Conservation (phyloP, 2,329 filamentous ascomycete genomes). For the Chrysoporthe puriensis region DNA sequence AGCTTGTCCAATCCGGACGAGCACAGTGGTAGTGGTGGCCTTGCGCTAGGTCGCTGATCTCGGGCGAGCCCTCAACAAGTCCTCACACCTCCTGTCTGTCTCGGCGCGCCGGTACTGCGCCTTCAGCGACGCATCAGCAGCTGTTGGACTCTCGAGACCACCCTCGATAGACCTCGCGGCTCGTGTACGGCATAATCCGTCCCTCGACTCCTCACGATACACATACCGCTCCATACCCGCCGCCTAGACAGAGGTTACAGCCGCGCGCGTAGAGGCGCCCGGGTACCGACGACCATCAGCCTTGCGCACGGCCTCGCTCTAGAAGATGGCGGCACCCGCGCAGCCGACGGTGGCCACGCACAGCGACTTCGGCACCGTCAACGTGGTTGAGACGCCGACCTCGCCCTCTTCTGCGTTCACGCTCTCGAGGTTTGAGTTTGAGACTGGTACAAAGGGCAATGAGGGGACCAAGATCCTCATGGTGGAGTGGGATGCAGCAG, state of each 20-base stretch:
- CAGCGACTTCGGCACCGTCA: constrained; percentile 23
- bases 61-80: constrained; percentile 10
- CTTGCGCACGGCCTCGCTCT: constrained; percentile 16
- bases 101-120: constrained; percentile 13
- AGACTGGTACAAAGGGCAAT: constrained; percentile 68
- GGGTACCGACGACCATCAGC: constrained; percentile 13
- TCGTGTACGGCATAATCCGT: not conserved
- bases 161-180: not conserved
- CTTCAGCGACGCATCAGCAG: not conserved
- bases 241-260: constrained; percentile 14
- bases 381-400: constrained; percentile 45
- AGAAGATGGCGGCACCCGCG: constrained; percentile 22
- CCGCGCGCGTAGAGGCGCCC: constrained; percentile 26
- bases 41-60: constrained; percentile 17
- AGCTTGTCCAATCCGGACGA: constrained; percentile 20
- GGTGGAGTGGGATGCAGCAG: constrained; percentile 78
- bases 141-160: not conserved
- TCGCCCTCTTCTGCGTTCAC: constrained; percentile 54
- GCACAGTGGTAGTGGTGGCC: constrained; percentile 2
- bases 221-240: not conserved
- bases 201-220: not conserved
- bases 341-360: constrained; percentile 25
- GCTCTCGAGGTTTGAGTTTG: constrained; percentile 87
- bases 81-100: constrained; percentile 11
- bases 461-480: constrained; percentile 90